Evolutionary conservation across 73 alveolate species (phyloP).

Genomic region (Paramecium bursaria): DNA sequence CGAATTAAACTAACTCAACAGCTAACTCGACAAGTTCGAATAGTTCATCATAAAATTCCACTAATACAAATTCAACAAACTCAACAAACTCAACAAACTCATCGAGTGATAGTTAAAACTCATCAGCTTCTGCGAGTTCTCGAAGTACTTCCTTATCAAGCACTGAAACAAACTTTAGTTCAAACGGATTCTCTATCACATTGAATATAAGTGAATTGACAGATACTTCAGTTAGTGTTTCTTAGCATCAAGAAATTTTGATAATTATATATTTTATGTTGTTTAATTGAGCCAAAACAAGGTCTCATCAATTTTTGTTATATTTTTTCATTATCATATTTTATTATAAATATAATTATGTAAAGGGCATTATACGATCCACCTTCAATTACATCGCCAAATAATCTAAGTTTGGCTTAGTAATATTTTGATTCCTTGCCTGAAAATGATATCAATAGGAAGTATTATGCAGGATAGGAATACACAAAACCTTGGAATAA

Average conservation of each 20-base stretch:
- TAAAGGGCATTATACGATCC: neutral
- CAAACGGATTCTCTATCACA: neutral
- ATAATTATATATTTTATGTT: conserved; percentile 10
- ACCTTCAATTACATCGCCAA: neutral
- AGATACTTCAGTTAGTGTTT: neutral
- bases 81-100: neutral
- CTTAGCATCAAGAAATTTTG: neutral
- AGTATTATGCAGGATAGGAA: conserved; percentile 63
- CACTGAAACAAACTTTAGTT: neutral
- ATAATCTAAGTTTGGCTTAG: conserved; percentile 58
- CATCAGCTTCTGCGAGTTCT: too few species aligned
- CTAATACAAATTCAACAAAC: neutral
- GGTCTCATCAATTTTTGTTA: conserved; percentile 8
- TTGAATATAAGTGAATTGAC: neutral
- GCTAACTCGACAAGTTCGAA: neutral
- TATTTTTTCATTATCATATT: neutral
- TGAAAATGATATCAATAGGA: conserved; percentile 60
- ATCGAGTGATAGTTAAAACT: too few species aligned
- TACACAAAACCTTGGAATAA: conserved; percentile 14
- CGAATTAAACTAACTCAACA: too few species aligned
- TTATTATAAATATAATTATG: neutral
- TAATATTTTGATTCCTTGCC: conserved; percentile 66
- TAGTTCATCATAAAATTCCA: neutral
- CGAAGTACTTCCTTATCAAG: too few species aligned
- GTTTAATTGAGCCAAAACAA: neutral